Base-by-base conservation (phyloP, 305 asterid genomes). In the Rubia balearica region DNA sequence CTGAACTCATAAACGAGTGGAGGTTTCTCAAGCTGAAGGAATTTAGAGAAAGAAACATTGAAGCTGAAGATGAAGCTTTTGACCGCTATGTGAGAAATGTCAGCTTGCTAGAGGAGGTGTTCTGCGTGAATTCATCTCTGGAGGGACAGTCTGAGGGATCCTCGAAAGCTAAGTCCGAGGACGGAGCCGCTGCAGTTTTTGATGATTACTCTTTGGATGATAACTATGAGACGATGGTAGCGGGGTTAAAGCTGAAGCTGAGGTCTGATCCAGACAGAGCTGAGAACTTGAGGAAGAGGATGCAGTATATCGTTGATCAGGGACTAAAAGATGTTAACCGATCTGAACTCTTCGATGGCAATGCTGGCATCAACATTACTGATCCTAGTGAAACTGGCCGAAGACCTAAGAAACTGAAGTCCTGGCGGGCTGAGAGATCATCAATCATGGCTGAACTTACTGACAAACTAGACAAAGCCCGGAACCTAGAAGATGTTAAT, bases 21-120 rank as follows among this genome's bases (percentile, higher is more conserved):
- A 93, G 97, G 82, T 93, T 90, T 84, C 73, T 81, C 75, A 91
- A 88, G 86, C 63, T 93, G 83, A 93, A 86, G 82, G 97, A 90
- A 80, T 87, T 80, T 76, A 89, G 79, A 76, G 92, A 87, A 41
- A 79, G 86, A 70, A 88, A 89, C 41, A 71, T 87, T 60, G 89
- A 80, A 82, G 84, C 81, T 24, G 96, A 93, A 82, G 81, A 82
- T 70, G 96, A 89, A 76, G 90, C 95, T 62, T 90, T 93, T 75
- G 92, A 91, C 80, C 87, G 89, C 38, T 93, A 93, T 86, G 73
- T 86, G 85, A 87, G 81, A 77, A 91, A 90, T 72, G 87, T 88
- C 8, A 72, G 74, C 73, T 80, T 93, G 55, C 65, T 93, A 59
- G 97, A 88, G 84, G 95, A 93, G 83, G 89, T 88, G 11, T 93